A percentile compares a stretch with the other conserved stretches of the same genome.
Evolutionary conservation across 179 eudicot genomes (phyloP).

Genomic region (Beta corolliflora): DNA sequence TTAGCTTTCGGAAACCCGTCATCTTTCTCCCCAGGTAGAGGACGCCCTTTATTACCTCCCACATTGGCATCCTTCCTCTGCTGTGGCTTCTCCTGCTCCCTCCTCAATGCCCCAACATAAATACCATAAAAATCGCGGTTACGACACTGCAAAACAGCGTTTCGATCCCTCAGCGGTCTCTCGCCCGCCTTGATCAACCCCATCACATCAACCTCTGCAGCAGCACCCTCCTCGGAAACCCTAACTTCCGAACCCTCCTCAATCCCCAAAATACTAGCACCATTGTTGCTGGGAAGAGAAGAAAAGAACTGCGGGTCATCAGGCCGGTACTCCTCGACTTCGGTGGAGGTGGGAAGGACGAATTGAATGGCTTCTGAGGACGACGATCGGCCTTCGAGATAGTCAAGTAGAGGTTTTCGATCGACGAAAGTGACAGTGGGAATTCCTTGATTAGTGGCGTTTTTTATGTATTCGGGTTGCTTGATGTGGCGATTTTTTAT

Average conservation of each 20-base stretch:
- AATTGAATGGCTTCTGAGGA: constrained; percentile 61
- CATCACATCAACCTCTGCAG: constrained; percentile 28
- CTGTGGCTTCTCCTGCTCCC: constrained; percentile 77
- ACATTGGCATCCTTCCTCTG: constrained; percentile 73
- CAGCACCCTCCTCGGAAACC: constrained; percentile 20
- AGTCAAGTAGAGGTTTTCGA: constrained; percentile 74
- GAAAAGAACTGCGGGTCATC: constrained; percentile 38
- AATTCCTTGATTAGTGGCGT: constrained; percentile 47
- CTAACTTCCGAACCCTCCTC: constrained; percentile 22
- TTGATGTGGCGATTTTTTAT: constrained; percentile 62
- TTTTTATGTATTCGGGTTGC: constrained; percentile 67
- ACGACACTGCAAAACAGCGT: constrained; percentile 53
- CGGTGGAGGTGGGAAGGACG: constrained; percentile 23
- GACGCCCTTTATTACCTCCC: constrained; percentile 53
- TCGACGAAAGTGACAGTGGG: constrained; percentile 78
- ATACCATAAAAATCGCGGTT: constrained; percentile 66
- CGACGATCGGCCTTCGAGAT: constrained; percentile 61
- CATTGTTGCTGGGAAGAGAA: not conserved
- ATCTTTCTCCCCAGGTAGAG: constrained; percentile 52
- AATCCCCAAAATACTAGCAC: constrained; percentile 1
- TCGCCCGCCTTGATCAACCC: constrained; percentile 49
- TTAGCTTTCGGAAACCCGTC: constrained; percentile 60
- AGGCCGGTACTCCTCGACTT: constrained; percentile 41
- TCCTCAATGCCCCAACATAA: constrained; percentile 49
- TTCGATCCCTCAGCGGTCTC: constrained; percentile 70